These are phyloP conservation scores for Calonectria crousiana DNA, from an alignment of 2,329 filamentous ascomycete genomes.

Conservation along the genomic window DNA sequence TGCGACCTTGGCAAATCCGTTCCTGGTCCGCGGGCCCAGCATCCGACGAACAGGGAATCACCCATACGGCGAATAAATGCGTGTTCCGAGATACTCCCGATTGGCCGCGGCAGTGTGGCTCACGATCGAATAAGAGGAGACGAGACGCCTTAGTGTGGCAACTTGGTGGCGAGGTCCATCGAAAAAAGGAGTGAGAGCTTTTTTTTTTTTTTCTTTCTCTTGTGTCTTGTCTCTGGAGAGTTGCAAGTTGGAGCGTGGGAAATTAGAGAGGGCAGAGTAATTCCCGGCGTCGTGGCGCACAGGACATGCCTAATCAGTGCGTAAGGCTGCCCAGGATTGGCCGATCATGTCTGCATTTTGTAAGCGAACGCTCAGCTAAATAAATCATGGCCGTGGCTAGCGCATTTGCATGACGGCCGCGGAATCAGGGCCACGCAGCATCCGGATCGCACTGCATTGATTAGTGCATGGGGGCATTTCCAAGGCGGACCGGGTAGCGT, in stretches of 20 bases:
- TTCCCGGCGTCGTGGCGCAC: not conserved
- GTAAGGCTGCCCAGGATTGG: constrained; percentile 10
- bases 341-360: constrained; percentile 8
- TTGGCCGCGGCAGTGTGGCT: not conserved
- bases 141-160: not conserved
- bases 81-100: constrained; percentile 8
- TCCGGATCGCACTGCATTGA: not conserved
- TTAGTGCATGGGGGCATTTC: not conserved
- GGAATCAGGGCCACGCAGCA: not conserved
- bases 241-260: not conserved
- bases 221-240: not conserved
- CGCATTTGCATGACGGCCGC: not conserved
- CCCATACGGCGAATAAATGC: not conserved
- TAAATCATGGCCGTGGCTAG: not conserved
- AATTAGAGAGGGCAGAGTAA: not conserved
- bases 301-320: not conserved
- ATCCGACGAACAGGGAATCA: not conserved
- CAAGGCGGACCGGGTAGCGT: constrained; percentile 2
- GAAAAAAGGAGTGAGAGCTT: not conserved
- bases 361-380: not conserved
- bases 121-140: not conserved
- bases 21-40: not conserved
- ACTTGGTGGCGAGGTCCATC: not conserved
- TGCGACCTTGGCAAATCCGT: constrained; percentile 1
- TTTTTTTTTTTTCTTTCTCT: not conserved